These are phyloP conservation scores for Russula dissimulans DNA, from an alignment of 768 basidiomycete genomes.

Conservation along the genomic window DNA sequence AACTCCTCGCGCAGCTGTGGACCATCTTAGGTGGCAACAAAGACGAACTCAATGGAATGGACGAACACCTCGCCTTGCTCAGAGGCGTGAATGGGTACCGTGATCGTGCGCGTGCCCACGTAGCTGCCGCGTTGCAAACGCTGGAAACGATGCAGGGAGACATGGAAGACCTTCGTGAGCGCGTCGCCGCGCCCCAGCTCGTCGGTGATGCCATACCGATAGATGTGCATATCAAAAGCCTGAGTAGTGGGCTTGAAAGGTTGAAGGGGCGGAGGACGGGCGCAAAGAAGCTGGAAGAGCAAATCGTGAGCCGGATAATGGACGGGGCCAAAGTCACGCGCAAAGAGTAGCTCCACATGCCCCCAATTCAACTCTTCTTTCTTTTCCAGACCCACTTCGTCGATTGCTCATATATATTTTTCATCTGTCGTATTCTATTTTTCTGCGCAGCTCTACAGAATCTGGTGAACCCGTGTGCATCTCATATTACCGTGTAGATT, in stretches of 20 bases:
- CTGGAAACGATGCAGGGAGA: slow-evolving; percentile 59
- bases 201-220: slow-evolving; percentile 51
- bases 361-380: no score
- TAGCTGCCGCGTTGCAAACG: slow-evolving; percentile 54
- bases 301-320: slow-evolving; percentile 27
- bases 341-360: neutral
- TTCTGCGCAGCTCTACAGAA: no score
- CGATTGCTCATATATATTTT: no score
- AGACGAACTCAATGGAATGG: slow-evolving; percentile 38
- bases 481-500: no score
- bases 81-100: slow-evolving; percentile 48
- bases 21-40: slow-evolving; percentile 57
- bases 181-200: slow-evolving; percentile 60
- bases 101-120: slow-evolving; percentile 52
- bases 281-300: slow-evolving; percentile 40
- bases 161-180: slow-evolving; percentile 67
- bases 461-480: no score
- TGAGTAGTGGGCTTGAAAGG: slow-evolving; percentile 51
- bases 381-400: no score
- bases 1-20: slow-evolving; percentile 62
- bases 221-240: slow-evolving; percentile 70
- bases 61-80: slow-evolving; percentile 45
- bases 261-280: slow-evolving; percentile 48
- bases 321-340: neutral
- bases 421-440: no score